phyloP scores from a whole-genome alignment of 202 grass and related monocot genomes.

The Schoenoplectus triqueter region DNA sequence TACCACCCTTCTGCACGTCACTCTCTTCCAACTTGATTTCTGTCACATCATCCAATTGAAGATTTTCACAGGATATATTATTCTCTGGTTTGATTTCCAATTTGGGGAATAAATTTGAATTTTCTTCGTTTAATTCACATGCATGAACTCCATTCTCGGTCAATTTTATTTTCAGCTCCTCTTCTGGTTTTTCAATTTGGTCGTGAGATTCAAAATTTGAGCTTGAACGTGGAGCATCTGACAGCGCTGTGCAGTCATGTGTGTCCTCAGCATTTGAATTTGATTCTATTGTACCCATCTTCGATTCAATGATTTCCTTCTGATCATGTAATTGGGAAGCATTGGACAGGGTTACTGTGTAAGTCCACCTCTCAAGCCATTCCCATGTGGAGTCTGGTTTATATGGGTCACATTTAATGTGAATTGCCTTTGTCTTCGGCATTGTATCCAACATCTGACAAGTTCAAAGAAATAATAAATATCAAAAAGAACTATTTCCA shows the following conservation, averaged over 20 bases:
- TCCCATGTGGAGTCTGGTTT: constrained; percentile 80
- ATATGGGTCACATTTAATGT: constrained; percentile 85
- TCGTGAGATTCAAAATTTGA: constrained; percentile 42
- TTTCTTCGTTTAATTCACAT: constrained; percentile 39
- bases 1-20: constrained; percentile 55
- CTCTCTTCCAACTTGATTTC: constrained; percentile 57
- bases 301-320: constrained; percentile 47
- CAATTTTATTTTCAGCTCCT: constrained; percentile 49
- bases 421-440: constrained; percentile 56
- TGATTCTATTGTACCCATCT: constrained; percentile 35
- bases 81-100: constrained; percentile 45
- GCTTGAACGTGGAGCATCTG: constrained; percentile 49
- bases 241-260: constrained; percentile 31
- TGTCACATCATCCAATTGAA: constrained; percentile 39
- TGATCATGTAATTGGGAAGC: constrained; percentile 32
- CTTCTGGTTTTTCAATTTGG: constrained; percentile 33
- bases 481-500: constrained; percentile 19
- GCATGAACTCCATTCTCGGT: constrained; percentile 44
- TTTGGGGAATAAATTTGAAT: background rate
- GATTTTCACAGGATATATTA: constrained; percentile 45
- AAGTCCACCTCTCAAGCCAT: constrained; percentile 95
- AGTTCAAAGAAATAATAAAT: constrained; percentile 39
- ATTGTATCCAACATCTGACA: constrained; percentile 72
- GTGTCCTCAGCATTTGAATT: constrained; percentile 28
- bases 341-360: constrained; percentile 45